phyloP scores from a whole-genome alignment of 164 flowering plant genomes.

The Vitis cinerea region DNA sequence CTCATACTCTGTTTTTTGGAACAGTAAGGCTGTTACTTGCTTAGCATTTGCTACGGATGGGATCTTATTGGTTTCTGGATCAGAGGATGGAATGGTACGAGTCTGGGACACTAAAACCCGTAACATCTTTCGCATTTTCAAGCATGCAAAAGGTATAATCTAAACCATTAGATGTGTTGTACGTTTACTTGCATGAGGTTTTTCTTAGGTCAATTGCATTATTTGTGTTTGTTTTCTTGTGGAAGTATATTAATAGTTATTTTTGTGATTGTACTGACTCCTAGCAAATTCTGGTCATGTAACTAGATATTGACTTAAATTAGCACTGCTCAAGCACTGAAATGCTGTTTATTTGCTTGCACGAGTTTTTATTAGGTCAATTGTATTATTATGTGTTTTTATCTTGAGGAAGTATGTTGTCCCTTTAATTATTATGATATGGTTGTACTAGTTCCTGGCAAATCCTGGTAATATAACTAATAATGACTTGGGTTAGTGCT shows the following conservation, averaged over 20 bases:
- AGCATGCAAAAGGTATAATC: conserved; percentile 71
- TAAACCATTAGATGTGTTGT: not conserved
- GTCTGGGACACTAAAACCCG: conserved; percentile 66
- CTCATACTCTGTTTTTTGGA: conserved; percentile 16
- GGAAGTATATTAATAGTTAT: not conserved
- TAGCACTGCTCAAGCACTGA: too few relatives aligned
- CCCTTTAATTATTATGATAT: too few relatives aligned
- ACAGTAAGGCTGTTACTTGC: conserved; percentile 77
- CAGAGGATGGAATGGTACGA: conserved; percentile 77
- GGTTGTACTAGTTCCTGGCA: too few relatives aligned
- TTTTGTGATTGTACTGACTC: not conserved
- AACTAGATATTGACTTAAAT: not conserved
- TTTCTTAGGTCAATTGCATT: not conserved
- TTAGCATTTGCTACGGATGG: conserved; percentile 62
- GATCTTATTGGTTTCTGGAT: conserved; percentile 68
- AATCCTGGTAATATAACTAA: not conserved
- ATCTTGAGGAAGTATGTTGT: too few relatives aligned
- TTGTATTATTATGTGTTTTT: too few relatives aligned
- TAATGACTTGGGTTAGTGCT: not conserved
- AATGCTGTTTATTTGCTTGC: too few relatives aligned
- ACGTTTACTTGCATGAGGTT: not conserved
- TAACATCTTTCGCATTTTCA: conserved; percentile 57
- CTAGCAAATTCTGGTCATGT: not conserved
- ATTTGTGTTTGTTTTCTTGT: not conserved
- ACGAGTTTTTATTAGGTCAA: too few relatives aligned